Percentiles rank a stretch among this genome's conserved stretches.
Conservation (phyloP, 192 early-diverging fungal species). For the Coemansia sp. region DNA sequence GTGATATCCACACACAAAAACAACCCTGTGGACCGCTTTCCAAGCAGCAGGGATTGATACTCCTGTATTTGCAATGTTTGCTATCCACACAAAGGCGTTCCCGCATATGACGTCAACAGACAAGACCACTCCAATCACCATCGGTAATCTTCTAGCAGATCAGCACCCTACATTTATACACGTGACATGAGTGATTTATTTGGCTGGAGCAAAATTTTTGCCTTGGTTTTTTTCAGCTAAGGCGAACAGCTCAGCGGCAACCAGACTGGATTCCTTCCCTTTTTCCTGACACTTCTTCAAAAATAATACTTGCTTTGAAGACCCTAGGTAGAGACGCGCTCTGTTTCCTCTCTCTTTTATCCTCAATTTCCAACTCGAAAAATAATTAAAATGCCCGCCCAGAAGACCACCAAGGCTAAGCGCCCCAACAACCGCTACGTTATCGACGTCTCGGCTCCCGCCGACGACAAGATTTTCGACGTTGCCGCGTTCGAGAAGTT, state of each 20-base stretch:
- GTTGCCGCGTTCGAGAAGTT: conserved; percentile 97
- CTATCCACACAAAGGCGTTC: too few relatives aligned
- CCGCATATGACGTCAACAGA: neutral
- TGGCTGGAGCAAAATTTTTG: conserved; percentile 5
- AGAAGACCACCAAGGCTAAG: conserved; percentile 59
- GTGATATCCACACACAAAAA: too few relatives aligned
- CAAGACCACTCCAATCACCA: neutral
- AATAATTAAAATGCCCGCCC: conserved; percentile 41
- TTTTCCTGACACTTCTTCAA: conserved; percentile 51
- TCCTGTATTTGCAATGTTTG: too few relatives aligned
- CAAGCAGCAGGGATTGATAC: too few relatives aligned
- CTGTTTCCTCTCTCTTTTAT: conserved; percentile 15
- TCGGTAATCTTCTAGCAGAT: neutral
- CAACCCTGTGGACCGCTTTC: too few relatives aligned
- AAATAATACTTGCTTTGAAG: conserved; percentile 25
- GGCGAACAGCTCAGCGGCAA: neutral
- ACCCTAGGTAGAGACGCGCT: conserved; percentile 55
- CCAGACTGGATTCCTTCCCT: conserved; percentile 18
- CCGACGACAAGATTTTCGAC: conserved; percentile 96
- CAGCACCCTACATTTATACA: conserved; percentile 16
- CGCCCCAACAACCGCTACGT: conserved; percentile 80
- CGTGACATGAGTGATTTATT: neutral
- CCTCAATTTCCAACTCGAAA: conserved; percentile 1
- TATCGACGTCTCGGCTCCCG: conserved; percentile 92
- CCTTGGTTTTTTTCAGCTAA: neutral